A percentile compares a stretch with the other conserved stretches of the same genome.
Conservation (phyloP, 495 filamentous ascomycete genomes). For the Xylaria longipes region DNA sequence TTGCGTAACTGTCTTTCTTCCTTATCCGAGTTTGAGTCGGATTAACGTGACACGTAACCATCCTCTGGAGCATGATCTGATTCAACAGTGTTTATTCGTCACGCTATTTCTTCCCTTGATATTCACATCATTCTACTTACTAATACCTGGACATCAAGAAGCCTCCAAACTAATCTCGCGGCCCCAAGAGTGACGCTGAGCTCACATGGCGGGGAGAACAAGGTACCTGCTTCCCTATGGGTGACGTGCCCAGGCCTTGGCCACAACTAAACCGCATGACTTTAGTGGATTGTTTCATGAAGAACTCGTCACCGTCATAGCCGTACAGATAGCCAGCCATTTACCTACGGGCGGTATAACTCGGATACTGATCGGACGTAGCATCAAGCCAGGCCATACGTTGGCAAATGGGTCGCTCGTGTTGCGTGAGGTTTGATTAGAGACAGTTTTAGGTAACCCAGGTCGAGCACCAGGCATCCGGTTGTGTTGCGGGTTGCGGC, state of each 20-base stretch:
- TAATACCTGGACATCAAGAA: neutral
- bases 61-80: neutral
- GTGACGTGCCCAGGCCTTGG: neutral
- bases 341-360: neutral
- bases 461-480: neutral
- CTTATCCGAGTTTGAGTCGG: neutral
- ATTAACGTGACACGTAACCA: conserved; percentile 17
- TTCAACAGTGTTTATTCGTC: conserved; percentile 11
- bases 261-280: neutral
- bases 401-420: neutral
- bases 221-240: neutral
- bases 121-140: neutral
- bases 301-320: neutral
- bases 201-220: neutral
- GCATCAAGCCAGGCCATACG: neutral
- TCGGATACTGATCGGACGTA: conserved; percentile 11
- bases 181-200: neutral
- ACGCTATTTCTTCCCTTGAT: neutral
- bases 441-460: conserved; percentile 3
- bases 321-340: neutral
- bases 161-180: neutral
- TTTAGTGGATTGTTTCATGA: neutral
- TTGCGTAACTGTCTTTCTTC: neutral
- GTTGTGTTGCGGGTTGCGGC: conserved; percentile 13
- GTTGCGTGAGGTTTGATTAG: conserved; percentile 13